Conservation (phyloP, 345 rosid species). For the Punica granatum region DNA sequence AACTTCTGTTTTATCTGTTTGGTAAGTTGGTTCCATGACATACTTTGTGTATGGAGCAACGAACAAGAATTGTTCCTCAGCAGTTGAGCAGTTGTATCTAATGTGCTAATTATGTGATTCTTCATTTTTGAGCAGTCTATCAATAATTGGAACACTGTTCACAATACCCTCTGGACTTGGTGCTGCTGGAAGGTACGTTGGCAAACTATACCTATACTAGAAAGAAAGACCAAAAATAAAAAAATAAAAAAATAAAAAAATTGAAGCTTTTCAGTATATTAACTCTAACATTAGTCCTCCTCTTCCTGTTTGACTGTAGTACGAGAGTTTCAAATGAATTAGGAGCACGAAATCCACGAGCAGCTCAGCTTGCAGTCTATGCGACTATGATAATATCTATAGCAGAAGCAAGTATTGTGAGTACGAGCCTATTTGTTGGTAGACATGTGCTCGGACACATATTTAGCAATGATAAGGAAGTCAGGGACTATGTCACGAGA, state of each 20-base stretch:
- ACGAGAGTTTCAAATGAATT: conserved; percentile 42
- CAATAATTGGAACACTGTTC: conserved; percentile 37
- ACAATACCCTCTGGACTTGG: conserved; percentile 47
- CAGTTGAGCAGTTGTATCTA: not conserved
- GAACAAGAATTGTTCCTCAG: too few relatives aligned
- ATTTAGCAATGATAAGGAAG: conserved; percentile 27
- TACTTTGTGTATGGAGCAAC: too few relatives aligned
- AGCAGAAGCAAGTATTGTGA: conserved; percentile 22
- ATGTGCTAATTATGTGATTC: not conserved
- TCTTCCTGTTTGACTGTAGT: conserved; percentile 15
- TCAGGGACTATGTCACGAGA: conserved; percentile 25
- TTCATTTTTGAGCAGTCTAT: conserved; percentile 29
- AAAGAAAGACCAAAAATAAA: not conserved
- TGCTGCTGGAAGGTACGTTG: conserved; percentile 64
- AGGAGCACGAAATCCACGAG: conserved; percentile 39
- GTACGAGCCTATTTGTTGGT: conserved; percentile 17
- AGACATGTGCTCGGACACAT: conserved; percentile 24
- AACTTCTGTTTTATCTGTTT: conserved; percentile 71
- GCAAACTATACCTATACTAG: too few relatives aligned
- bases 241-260: too few relatives aligned
- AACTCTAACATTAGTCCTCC: not conserved
- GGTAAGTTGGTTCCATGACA: conserved; percentile 24
- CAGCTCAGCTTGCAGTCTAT: conserved; percentile 27
- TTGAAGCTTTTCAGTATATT: too few relatives aligned
- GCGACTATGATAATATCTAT: conserved; percentile 14